Evolutionary conservation across 495 filamentous ascomycete genomes (phyloP).

Genomic region (Xylaria grammica): DNA sequence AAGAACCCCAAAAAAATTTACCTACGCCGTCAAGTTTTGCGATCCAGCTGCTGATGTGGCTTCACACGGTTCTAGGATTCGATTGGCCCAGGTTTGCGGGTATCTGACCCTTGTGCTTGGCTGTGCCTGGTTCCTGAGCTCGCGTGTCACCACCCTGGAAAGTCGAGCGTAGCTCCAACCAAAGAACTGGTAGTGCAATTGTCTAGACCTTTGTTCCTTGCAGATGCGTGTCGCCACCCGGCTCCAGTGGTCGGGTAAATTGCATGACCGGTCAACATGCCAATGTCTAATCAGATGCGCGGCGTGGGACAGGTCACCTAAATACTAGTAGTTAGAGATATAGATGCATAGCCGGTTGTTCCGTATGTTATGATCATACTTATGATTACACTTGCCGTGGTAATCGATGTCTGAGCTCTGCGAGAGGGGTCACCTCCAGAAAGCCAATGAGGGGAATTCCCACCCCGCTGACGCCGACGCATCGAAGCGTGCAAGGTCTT

Average conservation of each 20-base stretch:
- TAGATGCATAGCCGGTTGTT: background rate
- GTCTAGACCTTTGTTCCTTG: constrained; percentile 16
- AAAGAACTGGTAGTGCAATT: constrained; percentile 6
- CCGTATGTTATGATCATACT: too few relatives aligned
- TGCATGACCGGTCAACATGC: background rate
- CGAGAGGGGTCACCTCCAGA: background rate
- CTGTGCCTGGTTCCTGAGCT: constrained; percentile 47
- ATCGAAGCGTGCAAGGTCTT: background rate
- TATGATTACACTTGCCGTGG: too few relatives aligned
- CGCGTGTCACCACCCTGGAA: constrained; percentile 16
- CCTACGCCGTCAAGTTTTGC: background rate
- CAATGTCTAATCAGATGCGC: background rate
- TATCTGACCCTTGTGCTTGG: constrained; percentile 3
- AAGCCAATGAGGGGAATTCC: too few relatives aligned
- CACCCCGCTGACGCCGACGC: background rate
- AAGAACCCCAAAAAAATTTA: background rate
- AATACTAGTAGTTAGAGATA: background rate
- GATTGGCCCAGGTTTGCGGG: constrained; percentile 12
- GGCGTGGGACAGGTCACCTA: background rate
- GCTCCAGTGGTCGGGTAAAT: background rate
- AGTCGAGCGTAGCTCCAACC: background rate
- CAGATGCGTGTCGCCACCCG: constrained; percentile 8
- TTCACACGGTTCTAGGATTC: background rate
- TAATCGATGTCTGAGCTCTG: too few relatives aligned
- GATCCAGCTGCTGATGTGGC: background rate